Evolutionary conservation across 116 monocot species (phyloP).

Genomic region (Dioscorea cayenensis): DNA sequence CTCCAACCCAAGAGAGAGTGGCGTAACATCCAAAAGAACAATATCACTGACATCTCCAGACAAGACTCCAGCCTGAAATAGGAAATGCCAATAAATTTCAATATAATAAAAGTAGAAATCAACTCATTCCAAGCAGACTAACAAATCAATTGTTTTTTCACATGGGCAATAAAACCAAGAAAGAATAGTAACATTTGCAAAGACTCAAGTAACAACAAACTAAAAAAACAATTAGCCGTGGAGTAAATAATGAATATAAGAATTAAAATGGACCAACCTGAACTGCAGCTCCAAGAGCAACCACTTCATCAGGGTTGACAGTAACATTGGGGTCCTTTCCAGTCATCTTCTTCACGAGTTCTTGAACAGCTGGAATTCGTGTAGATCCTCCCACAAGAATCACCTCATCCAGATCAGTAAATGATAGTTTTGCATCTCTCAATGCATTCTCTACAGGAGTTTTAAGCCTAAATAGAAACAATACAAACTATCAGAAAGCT

Average conservation of each 20-base stretch:
- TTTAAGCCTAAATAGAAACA: slow-evolving; percentile 39
- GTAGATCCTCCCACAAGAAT: slow-evolving; percentile 96
- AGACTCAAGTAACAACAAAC: neutral
- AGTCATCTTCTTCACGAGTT: slow-evolving; percentile 81
- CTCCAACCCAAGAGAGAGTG: slow-evolving; percentile 87
- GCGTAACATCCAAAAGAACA: slow-evolving; percentile 90
- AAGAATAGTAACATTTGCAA: no score
- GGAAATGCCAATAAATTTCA: neutral
- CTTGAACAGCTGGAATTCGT: slow-evolving; percentile 82
- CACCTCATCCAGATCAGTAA: slow-evolving; percentile 76
- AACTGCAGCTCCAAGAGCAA: slow-evolving; percentile 85
- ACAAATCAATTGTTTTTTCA: no score
- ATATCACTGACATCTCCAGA: slow-evolving; percentile 94
- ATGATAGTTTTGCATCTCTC: slow-evolving; percentile 69
- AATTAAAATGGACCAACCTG: slow-evolving; percentile 43
- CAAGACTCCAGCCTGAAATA: slow-evolving; percentile 56
- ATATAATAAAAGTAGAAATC: neutral
- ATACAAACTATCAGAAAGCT: neutral
- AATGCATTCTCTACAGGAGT: slow-evolving; percentile 77
- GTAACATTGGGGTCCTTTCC: slow-evolving; percentile 89
- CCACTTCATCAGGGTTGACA: slow-evolving; percentile 92
- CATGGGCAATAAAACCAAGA: no score
- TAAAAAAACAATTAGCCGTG: neutral
- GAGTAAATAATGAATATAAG: neutral
- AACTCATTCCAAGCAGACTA: neutral